phyloP scores from a whole-genome alignment of 306 rosid genomes.

The Lupinus albus region DNA sequence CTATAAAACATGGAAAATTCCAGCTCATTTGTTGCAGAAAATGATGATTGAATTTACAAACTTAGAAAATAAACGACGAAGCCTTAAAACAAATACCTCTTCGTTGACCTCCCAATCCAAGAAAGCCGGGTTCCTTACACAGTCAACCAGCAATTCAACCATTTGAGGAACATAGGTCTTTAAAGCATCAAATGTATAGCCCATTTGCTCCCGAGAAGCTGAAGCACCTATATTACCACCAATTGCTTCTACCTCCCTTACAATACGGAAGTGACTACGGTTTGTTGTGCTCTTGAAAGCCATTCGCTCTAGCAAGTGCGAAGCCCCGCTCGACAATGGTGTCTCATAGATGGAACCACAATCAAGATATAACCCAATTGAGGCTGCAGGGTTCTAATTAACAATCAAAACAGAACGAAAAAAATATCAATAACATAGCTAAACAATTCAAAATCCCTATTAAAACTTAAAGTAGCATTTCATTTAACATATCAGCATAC shows the following conservation, averaged over 20 bases:
- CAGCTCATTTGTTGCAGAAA: constrained; percentile 15
- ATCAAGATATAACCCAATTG: constrained; percentile 80
- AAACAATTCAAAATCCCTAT: constrained; percentile 16
- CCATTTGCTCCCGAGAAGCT: constrained; percentile 96
- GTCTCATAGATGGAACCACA: constrained; percentile 93
- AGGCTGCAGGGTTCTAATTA: constrained; percentile 87
- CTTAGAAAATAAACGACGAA: constrained; percentile 26
- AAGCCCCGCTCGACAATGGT: constrained; percentile 73
- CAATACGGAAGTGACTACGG: constrained; percentile 88
- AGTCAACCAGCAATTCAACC: constrained; percentile 89
- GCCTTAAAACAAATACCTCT: constrained; percentile 63
- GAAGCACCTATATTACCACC: constrained; percentile 90
- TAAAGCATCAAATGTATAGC: constrained; percentile 89
- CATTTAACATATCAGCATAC: constrained; percentile 14
- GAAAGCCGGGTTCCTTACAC: constrained; percentile 86
- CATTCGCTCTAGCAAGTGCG: constrained; percentile 90
- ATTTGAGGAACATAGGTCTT: constrained; percentile 90
- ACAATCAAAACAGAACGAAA: constrained; percentile 33
- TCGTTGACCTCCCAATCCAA: constrained; percentile 96
- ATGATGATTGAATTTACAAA: constrained; percentile 19
- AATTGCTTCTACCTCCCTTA: constrained; percentile 94
- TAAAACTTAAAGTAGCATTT: neutral
- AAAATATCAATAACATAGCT: constrained; percentile 26
- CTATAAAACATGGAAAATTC: neutral
- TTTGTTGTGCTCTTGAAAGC: constrained; percentile 95